Conservation (phyloP, 768 basidiomycete genomes). For the Suillus ampliporus region DNA sequence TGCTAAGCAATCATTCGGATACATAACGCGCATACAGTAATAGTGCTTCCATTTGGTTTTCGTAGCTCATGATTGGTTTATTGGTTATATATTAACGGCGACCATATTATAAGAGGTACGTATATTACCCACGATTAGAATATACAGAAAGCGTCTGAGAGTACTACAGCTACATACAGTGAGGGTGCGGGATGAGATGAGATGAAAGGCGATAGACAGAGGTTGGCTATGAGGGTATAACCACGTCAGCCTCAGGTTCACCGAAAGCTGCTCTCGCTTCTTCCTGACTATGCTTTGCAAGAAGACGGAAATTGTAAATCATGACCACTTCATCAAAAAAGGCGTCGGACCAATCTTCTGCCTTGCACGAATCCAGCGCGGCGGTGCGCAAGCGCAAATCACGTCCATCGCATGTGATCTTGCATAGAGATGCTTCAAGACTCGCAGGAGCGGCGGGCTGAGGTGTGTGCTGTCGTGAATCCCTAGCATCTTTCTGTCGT, state of each 20-base stretch:
- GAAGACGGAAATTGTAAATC: constrained; percentile 56
- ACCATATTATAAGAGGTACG: constrained; percentile 38
- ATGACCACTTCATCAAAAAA: constrained; percentile 68
- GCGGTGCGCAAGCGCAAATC: constrained; percentile 53
- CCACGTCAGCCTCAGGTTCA: constrained; percentile 22
- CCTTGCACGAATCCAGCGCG: constrained; percentile 48
- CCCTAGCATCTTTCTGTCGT: constrained; percentile 52
- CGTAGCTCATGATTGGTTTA: constrained; percentile 1
- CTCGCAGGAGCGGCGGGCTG: constrained; percentile 38
- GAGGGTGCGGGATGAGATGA: constrained; percentile 2
- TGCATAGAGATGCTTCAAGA: constrained; percentile 41
- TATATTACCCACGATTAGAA: constrained; percentile 39
- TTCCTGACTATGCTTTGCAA: constrained; percentile 44
- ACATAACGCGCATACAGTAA: constrained; percentile 20
- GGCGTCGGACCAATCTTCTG: constrained; percentile 61
- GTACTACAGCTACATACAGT: constrained; percentile 14
- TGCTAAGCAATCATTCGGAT: constrained; percentile 21
- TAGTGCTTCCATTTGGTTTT: not conserved
- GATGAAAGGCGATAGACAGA: not conserved
- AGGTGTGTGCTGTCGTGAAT: constrained; percentile 39
- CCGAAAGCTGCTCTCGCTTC: constrained; percentile 36
- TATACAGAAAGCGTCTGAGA: constrained; percentile 37
- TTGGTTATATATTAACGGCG: constrained; percentile 9
- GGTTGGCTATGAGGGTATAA: constrained; percentile 8
- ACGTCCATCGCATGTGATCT: constrained; percentile 42